These are phyloP conservation scores for Apiospora phragmitis DNA, from an alignment of 2,329 filamentous ascomycete genomes.

Conservation along the genomic window DNA sequence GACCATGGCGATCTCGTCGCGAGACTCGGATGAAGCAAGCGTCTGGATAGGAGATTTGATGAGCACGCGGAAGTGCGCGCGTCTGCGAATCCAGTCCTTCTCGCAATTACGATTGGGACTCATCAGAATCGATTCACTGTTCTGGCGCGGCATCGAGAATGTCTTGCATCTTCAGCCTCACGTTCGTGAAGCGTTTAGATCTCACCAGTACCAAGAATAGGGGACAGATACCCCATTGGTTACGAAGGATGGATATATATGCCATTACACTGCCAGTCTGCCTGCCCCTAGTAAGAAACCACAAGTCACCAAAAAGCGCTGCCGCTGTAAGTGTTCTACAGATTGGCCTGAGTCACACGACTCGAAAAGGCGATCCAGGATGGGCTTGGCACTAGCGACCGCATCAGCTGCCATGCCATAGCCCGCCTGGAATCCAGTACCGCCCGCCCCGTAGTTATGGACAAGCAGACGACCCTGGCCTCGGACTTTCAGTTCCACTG, in stretches of 20 bases:
- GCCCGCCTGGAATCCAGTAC: constrained; percentile 46
- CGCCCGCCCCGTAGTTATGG: constrained; percentile 47
- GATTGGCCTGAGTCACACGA: not conserved
- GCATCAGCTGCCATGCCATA: constrained; percentile 41
- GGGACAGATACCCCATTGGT: no score
- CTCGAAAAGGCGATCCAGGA: not conserved
- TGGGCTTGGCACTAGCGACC: constrained; percentile 18
- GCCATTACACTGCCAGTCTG: no score
- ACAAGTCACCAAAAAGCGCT: no score
- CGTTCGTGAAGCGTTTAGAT: not conserved
- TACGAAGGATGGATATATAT: no score
- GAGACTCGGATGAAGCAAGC: not conserved
- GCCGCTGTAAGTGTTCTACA: no score
- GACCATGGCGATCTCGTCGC: not conserved
- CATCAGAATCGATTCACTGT: not conserved
- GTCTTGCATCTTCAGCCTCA: not conserved
- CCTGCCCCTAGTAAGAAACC: no score
- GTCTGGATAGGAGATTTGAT: not conserved
- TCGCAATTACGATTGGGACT: not conserved
- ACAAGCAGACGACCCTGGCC: constrained; percentile 30
- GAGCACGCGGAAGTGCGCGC: not conserved
- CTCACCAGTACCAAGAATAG: not conserved
- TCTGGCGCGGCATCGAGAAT: not conserved
- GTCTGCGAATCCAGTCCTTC: not conserved
- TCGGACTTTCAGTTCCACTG: constrained; percentile 32